Base-by-base conservation (phyloP, 495 filamentous ascomycete genomes). In the Cairneyella variabilis region DNA sequence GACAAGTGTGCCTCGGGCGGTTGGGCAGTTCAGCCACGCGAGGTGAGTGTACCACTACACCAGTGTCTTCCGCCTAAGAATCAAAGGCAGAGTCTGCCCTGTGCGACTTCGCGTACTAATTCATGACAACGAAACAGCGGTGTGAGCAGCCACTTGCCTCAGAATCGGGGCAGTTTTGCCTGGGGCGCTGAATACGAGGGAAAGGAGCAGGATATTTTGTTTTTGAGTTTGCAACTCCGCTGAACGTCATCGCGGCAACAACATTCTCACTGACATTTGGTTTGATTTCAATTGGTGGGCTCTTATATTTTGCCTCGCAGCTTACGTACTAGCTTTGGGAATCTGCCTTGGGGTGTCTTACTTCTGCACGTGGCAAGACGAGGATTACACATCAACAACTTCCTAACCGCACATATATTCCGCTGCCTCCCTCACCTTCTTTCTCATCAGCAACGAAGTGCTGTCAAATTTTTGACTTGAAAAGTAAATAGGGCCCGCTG, bases 391-490 rank as follows among this genome's bases (percentile, higher is more conserved):
- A 43, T n/a, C n/a, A 20, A 2, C 23, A 22, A 48, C 2, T 39
- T 26, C 2, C n/a, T 18, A 17, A 27, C 23, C 10, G 17, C n/a
- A 47, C 38, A 54, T 37, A 22, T 37, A 27, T 42, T 17, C n/a
- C n/a, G 42, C 20, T 1, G 16, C 23, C 14, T 23, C 43, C 6
- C 27, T n/a, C 28, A 38, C 16, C 41, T n/a, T n/a, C 1, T 10
- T 26, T 21, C 14, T 27, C 22, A 25, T 12, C 8, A 37, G 3
- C 16, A 6, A 23, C 50, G 50, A 54, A 48, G 12, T 47, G 51
- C 51, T 48, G 51, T 26, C 51, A 54, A 44, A 55, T 39, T 28
- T 55, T 55, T 28, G 44, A 23, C 27, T 55, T 55, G 30, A 48
- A 55, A 55, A 40, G 42, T 1, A 4, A 12, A 32, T 12, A 17